These are phyloP conservation scores for Talaromyces nanjingensis DNA, from an alignment of 495 filamentous ascomycete genomes.

Conservation along the genomic window DNA sequence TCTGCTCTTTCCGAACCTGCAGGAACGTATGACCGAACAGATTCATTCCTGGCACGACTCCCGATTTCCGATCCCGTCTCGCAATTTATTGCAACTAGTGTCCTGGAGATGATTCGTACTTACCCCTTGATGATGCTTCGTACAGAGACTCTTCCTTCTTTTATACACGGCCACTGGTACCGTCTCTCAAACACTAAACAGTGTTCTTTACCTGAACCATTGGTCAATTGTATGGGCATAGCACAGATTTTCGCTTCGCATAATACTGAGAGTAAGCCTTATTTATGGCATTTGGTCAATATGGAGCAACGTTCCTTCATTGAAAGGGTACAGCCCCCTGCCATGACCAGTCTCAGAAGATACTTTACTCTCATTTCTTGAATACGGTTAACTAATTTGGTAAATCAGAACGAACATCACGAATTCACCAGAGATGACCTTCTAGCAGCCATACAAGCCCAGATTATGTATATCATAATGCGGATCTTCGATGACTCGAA, in stretches of 20 bases:
- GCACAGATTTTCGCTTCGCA: slow-evolving; percentile 15
- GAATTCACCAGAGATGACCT: background rate
- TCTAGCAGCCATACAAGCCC: slow-evolving; percentile 13
- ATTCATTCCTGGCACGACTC: background rate
- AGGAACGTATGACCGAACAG: background rate
- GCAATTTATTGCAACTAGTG: background rate
- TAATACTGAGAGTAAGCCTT: slow-evolving; percentile 11
- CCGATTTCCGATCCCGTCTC: slow-evolving; percentile 3
- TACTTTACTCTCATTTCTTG: background rate
- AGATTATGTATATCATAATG: slow-evolving; percentile 13
- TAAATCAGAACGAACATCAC: background rate
- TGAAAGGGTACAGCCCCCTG: background rate
- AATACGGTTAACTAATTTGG: background rate
- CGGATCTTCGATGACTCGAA: slow-evolving; percentile 8
- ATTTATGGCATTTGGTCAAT: slow-evolving; percentile 12
- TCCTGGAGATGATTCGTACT: slow-evolving; percentile 11
- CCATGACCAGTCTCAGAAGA: too few species aligned
- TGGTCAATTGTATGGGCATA: slow-evolving; percentile 17
- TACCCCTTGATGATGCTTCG: slow-evolving; percentile 19
- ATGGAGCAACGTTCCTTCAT: slow-evolving; percentile 3
- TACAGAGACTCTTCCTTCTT: slow-evolving; percentile 15
- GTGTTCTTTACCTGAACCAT: slow-evolving; percentile 7
- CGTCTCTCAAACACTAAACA: background rate
- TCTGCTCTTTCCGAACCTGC: background rate
- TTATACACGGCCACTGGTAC: slow-evolving; percentile 15